Percentiles rank a stretch among this genome's conserved stretches.
These are phyloP conservation scores for Penicillium sp. DNA, from an alignment of 2,329 filamentous ascomycete species.

Conservation along the genomic window DNA sequence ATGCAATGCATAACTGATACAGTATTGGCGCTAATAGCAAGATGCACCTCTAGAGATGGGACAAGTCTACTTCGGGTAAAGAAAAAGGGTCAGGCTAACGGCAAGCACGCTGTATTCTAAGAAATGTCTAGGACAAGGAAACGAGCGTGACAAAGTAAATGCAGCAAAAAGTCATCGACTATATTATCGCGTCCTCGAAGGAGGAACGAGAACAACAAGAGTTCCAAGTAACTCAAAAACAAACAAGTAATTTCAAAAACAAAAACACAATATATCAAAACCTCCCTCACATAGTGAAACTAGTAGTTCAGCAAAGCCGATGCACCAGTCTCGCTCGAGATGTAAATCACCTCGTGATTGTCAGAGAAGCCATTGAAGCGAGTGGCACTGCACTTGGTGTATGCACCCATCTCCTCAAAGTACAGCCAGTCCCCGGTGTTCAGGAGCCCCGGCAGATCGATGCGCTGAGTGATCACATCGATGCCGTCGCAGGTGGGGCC, in stretches of 20 bases:
- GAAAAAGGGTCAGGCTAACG: neutral
- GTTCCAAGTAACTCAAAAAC: conserved; percentile 6
- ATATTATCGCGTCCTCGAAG: conserved; percentile 5
- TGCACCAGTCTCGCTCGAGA: conserved; percentile 91
- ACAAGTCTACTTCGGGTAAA: neutral
- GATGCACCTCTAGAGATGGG: neutral
- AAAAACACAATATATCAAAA: conserved; percentile 16
- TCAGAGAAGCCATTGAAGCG: conserved; percentile 97
- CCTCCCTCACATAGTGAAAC: conserved; percentile 1
- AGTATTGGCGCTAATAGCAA: neutral
- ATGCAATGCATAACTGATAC: neutral
- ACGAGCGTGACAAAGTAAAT: conserved; percentile 3
- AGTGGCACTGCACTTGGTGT: conserved; percentile 97
- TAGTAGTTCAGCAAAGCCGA: conserved; percentile 69
- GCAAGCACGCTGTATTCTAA: conserved; percentile 18
- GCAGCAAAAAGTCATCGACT: conserved; percentile 20
- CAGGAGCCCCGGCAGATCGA: conserved; percentile 75
- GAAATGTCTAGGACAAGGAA: conserved; percentile 4
- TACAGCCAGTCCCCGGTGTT: conserved; percentile 98
- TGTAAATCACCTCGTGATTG: conserved; percentile 89
- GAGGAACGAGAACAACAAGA: neutral
- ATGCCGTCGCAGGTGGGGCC: conserved; percentile 98
- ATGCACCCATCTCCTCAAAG: conserved; percentile 98
- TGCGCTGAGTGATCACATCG: conserved; percentile 86
- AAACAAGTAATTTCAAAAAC: conserved; percentile 8